phyloP scores from a whole-genome alignment of 768 basidiomycete species.

The Psilocybe cubensis region DNA sequence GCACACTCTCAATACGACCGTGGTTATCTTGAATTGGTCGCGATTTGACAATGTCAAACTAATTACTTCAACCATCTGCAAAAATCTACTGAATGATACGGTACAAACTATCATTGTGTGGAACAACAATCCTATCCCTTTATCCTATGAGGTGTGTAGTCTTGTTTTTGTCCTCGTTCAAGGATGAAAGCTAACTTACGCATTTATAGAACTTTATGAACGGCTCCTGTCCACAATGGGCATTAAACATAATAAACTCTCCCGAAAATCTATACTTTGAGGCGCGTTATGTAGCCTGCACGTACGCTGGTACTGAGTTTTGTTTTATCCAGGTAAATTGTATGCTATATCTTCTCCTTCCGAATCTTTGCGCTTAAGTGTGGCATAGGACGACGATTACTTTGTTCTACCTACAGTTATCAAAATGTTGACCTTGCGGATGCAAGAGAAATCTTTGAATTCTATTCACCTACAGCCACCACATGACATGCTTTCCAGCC shows the following conservation, averaged over 20 bases:
- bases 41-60: slow-evolving; percentile 62
- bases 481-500: slow-evolving; percentile 60
- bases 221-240: slow-evolving; percentile 43
- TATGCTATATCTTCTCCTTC: background rate
- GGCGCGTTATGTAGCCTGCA: slow-evolving; percentile 63
- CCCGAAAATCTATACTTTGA: slow-evolving; percentile 61
- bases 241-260: slow-evolving; percentile 60
- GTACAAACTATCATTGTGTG: slow-evolving; percentile 57
- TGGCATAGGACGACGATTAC: slow-evolving; percentile 68
- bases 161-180: background rate
- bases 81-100: slow-evolving; percentile 43
- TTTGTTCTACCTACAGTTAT: slow-evolving; percentile 62
- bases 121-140: slow-evolving; percentile 58
- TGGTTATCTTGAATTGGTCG: slow-evolving; percentile 70
- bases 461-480: slow-evolving; percentile 62
- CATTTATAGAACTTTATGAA: slow-evolving; percentile 42
- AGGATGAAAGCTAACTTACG: background rate
- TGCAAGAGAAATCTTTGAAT: slow-evolving; percentile 26
- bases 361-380: background rate
- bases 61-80: slow-evolving; percentile 57
- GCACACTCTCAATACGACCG: slow-evolving; percentile 43
- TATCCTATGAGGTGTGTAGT: slow-evolving; percentile 45
- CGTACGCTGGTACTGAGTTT: slow-evolving; percentile 49
- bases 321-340: slow-evolving; percentile 63
- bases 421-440: slow-evolving; percentile 46